Percentiles rank a stretch among this genome's conserved stretches.
Conservation (phyloP, 2,329 filamentous ascomycete species). For the Scedosporium apiospermum region DNA sequence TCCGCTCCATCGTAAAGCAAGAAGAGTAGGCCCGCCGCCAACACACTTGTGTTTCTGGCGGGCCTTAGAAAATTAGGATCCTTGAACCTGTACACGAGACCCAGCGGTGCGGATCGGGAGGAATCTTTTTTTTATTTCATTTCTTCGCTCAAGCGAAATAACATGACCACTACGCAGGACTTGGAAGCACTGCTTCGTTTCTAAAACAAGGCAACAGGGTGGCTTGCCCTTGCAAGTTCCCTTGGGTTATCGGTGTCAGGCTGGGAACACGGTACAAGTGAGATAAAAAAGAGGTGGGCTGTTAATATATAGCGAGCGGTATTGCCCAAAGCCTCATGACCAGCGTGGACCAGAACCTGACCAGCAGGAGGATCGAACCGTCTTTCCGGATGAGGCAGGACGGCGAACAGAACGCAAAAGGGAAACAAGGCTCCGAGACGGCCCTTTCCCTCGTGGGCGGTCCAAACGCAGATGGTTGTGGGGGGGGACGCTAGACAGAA, state of each 20-base stretch:
- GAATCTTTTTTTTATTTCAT: neutral
- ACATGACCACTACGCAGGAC: neutral
- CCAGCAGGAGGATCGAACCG: neutral
- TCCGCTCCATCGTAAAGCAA: neutral
- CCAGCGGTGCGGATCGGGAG: neutral
- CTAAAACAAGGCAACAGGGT: neutral
- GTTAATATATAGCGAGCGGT: conserved; percentile 1
- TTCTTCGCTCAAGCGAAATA: neutral
- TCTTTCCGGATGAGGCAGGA: conserved; percentile 5
- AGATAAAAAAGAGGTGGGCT: conserved; percentile 1
- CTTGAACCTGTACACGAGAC: neutral
- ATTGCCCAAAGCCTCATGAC: conserved; percentile 5
- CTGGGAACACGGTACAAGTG: neutral
- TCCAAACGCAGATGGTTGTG: neutral
- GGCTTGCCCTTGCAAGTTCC: no score
- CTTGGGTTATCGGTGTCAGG: no score
- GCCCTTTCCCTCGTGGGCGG: neutral
- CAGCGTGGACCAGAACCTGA: neutral
- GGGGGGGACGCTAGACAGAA: neutral
- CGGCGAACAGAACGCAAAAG: neutral
- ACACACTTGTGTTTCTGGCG: neutral
- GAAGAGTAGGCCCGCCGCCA: neutral
- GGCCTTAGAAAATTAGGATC: neutral
- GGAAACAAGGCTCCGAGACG: no score
- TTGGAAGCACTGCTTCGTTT: neutral